Conservation (phyloP, 2,329 filamentous ascomycete genomes). For the Pestalotiopsis sp. region DNA sequence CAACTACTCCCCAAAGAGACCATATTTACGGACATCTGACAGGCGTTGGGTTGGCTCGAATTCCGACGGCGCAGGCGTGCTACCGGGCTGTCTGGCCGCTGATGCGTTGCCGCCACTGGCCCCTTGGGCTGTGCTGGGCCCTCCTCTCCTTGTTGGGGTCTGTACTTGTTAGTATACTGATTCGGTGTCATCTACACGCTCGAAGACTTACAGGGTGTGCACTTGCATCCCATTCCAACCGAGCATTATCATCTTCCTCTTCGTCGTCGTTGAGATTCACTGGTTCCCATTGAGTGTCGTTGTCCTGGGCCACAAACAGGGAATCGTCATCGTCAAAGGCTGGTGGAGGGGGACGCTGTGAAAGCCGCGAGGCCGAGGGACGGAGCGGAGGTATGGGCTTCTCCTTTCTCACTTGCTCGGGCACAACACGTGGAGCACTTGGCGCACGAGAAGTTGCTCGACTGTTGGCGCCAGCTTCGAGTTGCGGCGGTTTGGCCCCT, state of each 20-base stretch:
- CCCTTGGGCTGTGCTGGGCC: slow-evolving; percentile 35
- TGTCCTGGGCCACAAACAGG: slow-evolving; percentile 70
- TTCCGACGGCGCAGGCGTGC: slow-evolving; percentile 28
- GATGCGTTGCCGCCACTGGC: slow-evolving; percentile 22
- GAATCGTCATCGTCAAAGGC: slow-evolving; percentile 66
- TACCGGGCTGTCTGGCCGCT: slow-evolving; percentile 4
- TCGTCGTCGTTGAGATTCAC: slow-evolving; percentile 61
- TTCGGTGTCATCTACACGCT: neutral
- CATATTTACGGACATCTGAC: slow-evolving; percentile 61
- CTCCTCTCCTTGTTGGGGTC: slow-evolving; percentile 47
- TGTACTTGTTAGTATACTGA: slow-evolving; percentile 22
- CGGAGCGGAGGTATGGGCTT: slow-evolving; percentile 43
- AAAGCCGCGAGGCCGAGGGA: slow-evolving; percentile 43
- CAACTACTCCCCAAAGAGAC: slow-evolving; percentile 42
- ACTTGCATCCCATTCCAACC: slow-evolving; percentile 75
- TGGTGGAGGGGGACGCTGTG: slow-evolving; percentile 56
- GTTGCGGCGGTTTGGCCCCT: slow-evolving; percentile 40
- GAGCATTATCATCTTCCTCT: slow-evolving; percentile 66
- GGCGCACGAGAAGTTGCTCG: slow-evolving; percentile 39
- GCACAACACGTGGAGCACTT: slow-evolving; percentile 32
- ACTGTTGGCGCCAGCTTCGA: slow-evolving; percentile 50
- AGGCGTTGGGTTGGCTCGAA: slow-evolving; percentile 76
- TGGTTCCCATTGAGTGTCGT: slow-evolving; percentile 74
- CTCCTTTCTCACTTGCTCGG: slow-evolving; percentile 37
- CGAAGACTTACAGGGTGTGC: slow-evolving; percentile 57